Base-by-base conservation (phyloP, 805 yeast species). In the Yamadazyma paraphyllophila region DNA sequence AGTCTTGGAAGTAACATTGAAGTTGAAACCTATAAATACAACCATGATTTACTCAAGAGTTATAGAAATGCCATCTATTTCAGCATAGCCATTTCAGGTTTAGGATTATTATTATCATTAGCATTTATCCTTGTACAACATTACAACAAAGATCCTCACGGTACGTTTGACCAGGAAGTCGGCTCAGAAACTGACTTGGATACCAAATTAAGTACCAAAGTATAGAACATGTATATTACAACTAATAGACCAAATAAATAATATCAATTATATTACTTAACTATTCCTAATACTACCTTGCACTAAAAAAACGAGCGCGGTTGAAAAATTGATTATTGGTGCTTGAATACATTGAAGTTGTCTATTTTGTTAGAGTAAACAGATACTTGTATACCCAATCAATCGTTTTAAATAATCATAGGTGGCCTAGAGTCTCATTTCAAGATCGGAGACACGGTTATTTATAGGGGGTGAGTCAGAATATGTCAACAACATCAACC, bases 1-100 rank as follows among this genome's bases (percentile, higher is more conserved):
- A 92, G 90, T 8, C 67, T 86, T 36, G 85, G 87, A 2, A 81
- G 82, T n/a, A 79, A 85, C 2, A 85, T 82, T 2, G 86, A 84
- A 52, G 38, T 50, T 1, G 65, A 63, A 35, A 54, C 58, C 4
- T 32, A 12, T 33, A 43, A 36, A 15, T 40, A 44, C 12, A 25
- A 37, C 9, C 25, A 48, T 8, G 40, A 53, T 30, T 34, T 43
- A 2, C 49, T 80, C 41, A 49, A 68, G 27, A 78, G 83, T 13
- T 79, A 81, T 54, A 62, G 88, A 41, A 74, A 75, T 14, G 86
- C 86, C 0, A 58, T 73, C 41, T 82, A 82, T 52, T 71, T 78
- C 15, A 89, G 85, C 1, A 67, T 79, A 29, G 92, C 90, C 0
- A 59, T 82, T 9, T 77, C 83, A 1, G 81, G 74, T 0, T 47